Evolutionary conservation across 2,329 filamentous ascomycete genomes (phyloP).

Genomic region (Alternaria gansuensis): DNA sequence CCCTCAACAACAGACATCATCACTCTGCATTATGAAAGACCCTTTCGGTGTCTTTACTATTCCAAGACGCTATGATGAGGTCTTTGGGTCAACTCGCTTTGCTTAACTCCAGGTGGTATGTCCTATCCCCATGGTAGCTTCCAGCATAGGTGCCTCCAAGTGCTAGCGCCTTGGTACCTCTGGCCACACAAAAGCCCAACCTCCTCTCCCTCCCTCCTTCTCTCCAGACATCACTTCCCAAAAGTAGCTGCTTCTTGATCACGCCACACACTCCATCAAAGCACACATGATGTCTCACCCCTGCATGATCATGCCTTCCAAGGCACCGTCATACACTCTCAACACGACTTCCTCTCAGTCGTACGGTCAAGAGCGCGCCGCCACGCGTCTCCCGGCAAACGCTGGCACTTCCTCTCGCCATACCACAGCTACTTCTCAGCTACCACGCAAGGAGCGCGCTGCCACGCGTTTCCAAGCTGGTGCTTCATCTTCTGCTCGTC

Average conservation of each 20-base stretch:
- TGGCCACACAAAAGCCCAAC: neutral
- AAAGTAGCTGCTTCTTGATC: neutral
- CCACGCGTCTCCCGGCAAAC: conserved; percentile 6
- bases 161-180: too few relatives aligned
- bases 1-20: too few relatives aligned
- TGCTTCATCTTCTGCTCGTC: neutral
- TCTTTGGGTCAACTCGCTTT: too few relatives aligned
- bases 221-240: neutral
- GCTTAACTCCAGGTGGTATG: too few relatives aligned
- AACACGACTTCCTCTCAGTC: neutral
- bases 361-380: conserved; percentile 3
- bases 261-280: too few relatives aligned
- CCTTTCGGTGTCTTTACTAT: too few relatives aligned
- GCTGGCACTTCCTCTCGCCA: neutral
- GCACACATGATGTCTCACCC: neutral
- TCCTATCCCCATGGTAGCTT: too few relatives aligned
- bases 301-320: neutral
- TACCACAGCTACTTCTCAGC: neutral
- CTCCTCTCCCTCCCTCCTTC: neutral
- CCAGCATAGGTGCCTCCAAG: too few relatives aligned
- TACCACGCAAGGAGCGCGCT: conserved; percentile 6
- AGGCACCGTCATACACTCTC: neutral
- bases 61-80: too few relatives aligned
- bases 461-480: conserved; percentile 10
- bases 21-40: too few relatives aligned